Evolutionary conservation across 768 basidiomycete species (phyloP).

Genomic region (Leccinum ochraceum): DNA sequence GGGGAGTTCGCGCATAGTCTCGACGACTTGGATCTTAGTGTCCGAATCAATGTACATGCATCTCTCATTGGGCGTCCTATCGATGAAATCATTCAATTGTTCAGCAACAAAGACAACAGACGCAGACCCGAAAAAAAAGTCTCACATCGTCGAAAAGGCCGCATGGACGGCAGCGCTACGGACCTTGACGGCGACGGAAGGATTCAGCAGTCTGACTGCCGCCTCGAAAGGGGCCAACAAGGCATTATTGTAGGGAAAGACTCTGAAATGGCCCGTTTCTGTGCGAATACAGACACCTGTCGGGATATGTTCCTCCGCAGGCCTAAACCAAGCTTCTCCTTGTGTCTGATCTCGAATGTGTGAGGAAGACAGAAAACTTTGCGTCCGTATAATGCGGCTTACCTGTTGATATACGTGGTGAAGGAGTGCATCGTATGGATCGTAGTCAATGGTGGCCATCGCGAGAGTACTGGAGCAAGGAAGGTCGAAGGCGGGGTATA

Average conservation of each 20-base stretch:
- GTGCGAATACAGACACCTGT: slow-evolving; percentile 78
- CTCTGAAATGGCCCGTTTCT: slow-evolving; percentile 65
- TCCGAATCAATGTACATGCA: slow-evolving; percentile 72
- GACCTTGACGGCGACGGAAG: slow-evolving; percentile 80
- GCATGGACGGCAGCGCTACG: slow-evolving; percentile 82
- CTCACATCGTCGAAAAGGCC: slow-evolving; percentile 68
- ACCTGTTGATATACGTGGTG: slow-evolving; percentile 81
- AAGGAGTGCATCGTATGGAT: slow-evolving; percentile 75
- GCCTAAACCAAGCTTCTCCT: slow-evolving; percentile 84
- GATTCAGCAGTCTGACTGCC: slow-evolving; percentile 72
- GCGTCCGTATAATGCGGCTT: slow-evolving; percentile 12
- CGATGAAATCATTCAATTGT: neutral
- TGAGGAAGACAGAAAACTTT: neutral
- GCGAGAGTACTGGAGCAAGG: neutral
- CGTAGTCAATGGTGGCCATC: slow-evolving; percentile 62
- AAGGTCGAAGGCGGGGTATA: slow-evolving; percentile 10
- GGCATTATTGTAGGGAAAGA: slow-evolving; percentile 81
- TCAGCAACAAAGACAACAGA: neutral
- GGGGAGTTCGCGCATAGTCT: slow-evolving; percentile 64
- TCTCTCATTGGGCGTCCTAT: slow-evolving; percentile 52
- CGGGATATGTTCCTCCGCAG: slow-evolving; percentile 73
- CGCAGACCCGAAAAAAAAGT: slow-evolving; percentile 4
- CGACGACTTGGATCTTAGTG: slow-evolving; percentile 85
- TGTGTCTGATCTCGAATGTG: slow-evolving; percentile 55
- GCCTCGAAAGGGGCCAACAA: slow-evolving; percentile 77